Evolutionary conservation across 352 stramenopile species (phyloP).

Genomic region (Pythium insidiosum): DNA sequence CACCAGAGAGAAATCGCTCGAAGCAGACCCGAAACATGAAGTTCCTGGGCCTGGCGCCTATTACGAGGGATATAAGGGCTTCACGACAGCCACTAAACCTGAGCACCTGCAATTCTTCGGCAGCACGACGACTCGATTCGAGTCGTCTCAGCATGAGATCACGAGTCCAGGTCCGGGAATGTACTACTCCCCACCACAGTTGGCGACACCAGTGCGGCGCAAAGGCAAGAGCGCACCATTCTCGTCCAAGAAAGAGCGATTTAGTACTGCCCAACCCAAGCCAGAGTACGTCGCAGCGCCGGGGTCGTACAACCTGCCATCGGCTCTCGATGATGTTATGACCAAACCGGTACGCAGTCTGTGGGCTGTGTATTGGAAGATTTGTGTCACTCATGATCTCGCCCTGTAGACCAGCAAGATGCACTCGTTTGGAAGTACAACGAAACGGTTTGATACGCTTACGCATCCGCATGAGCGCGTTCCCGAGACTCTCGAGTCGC

Average conservation of each 20-base stretch:
- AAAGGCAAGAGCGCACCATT: conserved; percentile 51
- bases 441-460: conserved; percentile 63
- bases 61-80: conserved; percentile 34
- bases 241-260: conserved; percentile 63
- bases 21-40: conserved; percentile 18
- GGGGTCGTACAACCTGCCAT: conserved; percentile 60
- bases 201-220: conserved; percentile 15
- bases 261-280: conserved; percentile 32
- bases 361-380: not conserved
- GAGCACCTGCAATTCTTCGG: conserved; percentile 80
- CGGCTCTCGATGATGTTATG: conserved; percentile 42
- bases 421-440: conserved; percentile 62
- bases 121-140: conserved; percentile 64
- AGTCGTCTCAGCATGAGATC: conserved; percentile 11
- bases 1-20: conserved; percentile 35
- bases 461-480: conserved; percentile 22
- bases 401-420: conserved; percentile 44
- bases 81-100: conserved; percentile 34
- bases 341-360: conserved; percentile 78
- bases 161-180: conserved; percentile 32
- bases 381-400: not conserved
- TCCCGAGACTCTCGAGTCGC: conserved; percentile 32
- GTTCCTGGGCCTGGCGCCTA: conserved; percentile 65
- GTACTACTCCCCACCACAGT: conserved; percentile 44
- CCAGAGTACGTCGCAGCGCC: conserved; percentile 42